Evolutionary conservation across 345 rosid genomes (phyloP).

Genomic region (Bruguiera sexangula): DNA sequence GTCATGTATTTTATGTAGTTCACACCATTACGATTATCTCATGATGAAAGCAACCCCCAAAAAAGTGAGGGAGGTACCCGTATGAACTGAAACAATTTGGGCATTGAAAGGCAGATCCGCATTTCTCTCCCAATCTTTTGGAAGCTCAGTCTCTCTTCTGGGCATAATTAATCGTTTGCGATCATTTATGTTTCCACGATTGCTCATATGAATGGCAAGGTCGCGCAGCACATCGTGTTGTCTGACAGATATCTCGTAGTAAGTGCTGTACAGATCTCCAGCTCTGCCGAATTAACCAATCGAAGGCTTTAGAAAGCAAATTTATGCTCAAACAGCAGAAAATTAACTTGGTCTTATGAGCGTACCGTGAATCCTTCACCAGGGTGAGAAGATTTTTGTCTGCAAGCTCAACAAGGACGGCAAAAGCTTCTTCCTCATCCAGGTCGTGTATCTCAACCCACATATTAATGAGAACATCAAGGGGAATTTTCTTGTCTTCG

Average conservation of each 20-base stretch:
- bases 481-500: conserved; percentile 89
- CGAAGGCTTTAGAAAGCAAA: not conserved
- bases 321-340: not conserved
- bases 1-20: not conserved
- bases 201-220: conserved; percentile 67
- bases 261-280: conserved; percentile 63
- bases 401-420: conserved; percentile 63
- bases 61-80: conserved; percentile 37
- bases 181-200: conserved; percentile 37
- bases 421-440: conserved; percentile 58
- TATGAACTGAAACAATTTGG: conserved; percentile 76
- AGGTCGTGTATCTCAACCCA: conserved; percentile 76
- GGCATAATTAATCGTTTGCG: conserved; percentile 71
- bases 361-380: conserved; percentile 73
- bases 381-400: conserved; percentile 73
- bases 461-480: conserved; percentile 77
- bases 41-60: not conserved
- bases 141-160: conserved; percentile 50
- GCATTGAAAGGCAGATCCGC: conserved; percentile 56
- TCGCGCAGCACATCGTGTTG: conserved; percentile 93
- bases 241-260: conserved; percentile 63
- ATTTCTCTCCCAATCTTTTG: conserved; percentile 83
- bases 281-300: conserved; percentile 45
- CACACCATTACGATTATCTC: not conserved
- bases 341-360: not conserved